phyloP scores from a whole-genome alignment of 495 filamentous ascomycete genomes.

The Penicillium silybi region DNA sequence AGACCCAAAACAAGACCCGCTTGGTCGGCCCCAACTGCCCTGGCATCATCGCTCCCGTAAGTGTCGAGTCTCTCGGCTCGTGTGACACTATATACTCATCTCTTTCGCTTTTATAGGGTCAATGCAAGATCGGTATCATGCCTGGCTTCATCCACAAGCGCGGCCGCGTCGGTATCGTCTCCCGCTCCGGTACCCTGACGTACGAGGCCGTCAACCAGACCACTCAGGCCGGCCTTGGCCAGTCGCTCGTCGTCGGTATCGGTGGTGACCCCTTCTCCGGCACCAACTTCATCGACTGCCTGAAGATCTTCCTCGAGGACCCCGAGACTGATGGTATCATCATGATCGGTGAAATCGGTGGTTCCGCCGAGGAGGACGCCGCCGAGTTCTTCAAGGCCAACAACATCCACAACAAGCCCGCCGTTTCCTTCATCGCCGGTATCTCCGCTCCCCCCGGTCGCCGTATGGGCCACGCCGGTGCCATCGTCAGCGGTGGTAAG shows the following conservation, averaged over 20 bases:
- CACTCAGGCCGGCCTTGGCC: slow-evolving; percentile 90
- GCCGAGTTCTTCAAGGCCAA: slow-evolving; percentile 90
- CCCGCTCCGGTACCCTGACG: slow-evolving; percentile 94
- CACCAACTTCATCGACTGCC: slow-evolving; percentile 99
- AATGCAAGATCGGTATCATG: slow-evolving; percentile 99
- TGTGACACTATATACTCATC: slow-evolving; percentile 5
- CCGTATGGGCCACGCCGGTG: slow-evolving; percentile 97
- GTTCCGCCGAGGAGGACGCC: slow-evolving; percentile 94
- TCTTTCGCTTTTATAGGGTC: slow-evolving; percentile 54
- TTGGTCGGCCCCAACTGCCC: slow-evolving; percentile 98
- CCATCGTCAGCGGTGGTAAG: slow-evolving; percentile 96
- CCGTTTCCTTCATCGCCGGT: slow-evolving; percentile 97
- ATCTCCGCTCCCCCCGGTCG: slow-evolving; percentile 94
- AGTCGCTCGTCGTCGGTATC: slow-evolving; percentile 97
- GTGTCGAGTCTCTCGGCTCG: slow-evolving; percentile 12
- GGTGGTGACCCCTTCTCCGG: slow-evolving; percentile 98
- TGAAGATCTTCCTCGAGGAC: slow-evolving; percentile 94
- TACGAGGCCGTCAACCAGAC: slow-evolving; percentile 99
- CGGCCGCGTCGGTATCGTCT: slow-evolving; percentile 96
- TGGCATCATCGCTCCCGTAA: slow-evolving; percentile 87
- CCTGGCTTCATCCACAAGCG: slow-evolving; percentile 99
- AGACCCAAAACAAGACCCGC: slow-evolving; percentile 94
- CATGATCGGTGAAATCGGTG: slow-evolving; percentile 99
- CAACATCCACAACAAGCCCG: slow-evolving; percentile 91
- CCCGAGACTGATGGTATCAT: slow-evolving; percentile 98